These are phyloP conservation scores for Thraustochytrium aureum DNA, from an alignment of 352 stramenopile genomes.

Conservation along the genomic window DNA sequence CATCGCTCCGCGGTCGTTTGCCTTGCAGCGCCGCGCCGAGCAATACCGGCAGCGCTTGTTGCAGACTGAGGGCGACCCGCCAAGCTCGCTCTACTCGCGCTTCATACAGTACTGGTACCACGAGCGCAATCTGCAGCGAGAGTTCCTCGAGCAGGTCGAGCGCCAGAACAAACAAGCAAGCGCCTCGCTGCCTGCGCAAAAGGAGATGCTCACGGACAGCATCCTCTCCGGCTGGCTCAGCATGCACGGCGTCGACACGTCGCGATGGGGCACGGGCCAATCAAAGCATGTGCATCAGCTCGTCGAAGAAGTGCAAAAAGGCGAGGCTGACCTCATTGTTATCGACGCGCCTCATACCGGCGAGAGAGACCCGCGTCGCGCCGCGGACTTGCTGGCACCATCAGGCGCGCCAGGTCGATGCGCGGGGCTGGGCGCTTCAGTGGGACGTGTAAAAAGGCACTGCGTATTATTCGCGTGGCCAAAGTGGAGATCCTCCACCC, in stretches of 20 bases:
- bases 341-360: neutral
- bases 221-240: conserved; percentile 20
- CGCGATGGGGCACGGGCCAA: conserved; percentile 37
- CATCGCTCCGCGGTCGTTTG: too few relatives aligned
- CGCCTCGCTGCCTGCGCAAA: neutral
- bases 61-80: neutral
- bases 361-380: neutral
- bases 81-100: neutral
- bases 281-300: conserved; percentile 27
- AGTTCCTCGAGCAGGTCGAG: neutral
- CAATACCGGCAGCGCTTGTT: neutral
- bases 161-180: neutral
- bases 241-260: conserved; percentile 10
- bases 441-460: neutral
- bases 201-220: conserved; percentile 7
- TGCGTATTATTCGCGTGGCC: conserved; percentile 41
- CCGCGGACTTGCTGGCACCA: neutral
- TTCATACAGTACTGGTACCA: neutral
- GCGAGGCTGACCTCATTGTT: conserved; percentile 1
- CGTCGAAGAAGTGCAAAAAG: conserved; percentile 32
- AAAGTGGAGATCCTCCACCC: conserved; percentile 51
- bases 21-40: neutral
- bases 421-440: too few relatives aligned
- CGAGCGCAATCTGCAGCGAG: neutral
- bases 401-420: neutral